These are phyloP conservation scores for Coniella lustricola DNA, from an alignment of 2,329 filamentous ascomycete species.

Conservation along the genomic window DNA sequence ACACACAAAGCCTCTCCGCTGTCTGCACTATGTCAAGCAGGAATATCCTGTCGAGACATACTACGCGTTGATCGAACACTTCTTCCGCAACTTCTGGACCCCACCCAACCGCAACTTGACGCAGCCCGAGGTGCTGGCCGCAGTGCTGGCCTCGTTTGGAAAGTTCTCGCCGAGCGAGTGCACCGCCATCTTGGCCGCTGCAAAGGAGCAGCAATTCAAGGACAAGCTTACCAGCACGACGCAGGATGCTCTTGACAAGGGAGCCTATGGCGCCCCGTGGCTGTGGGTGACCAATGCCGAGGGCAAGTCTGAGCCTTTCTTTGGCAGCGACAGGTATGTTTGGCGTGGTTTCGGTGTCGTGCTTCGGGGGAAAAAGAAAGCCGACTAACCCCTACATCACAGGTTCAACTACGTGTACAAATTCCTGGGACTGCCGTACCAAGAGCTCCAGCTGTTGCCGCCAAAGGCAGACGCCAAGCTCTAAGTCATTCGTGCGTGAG, in stretches of 20 bases:
- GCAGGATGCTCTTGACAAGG: conserved; percentile 51
- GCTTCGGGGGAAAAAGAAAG: neutral
- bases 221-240: conserved; percentile 46
- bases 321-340: conserved; percentile 62
- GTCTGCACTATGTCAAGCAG: conserved; percentile 60
- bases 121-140: conserved; percentile 45
- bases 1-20: conserved; percentile 53
- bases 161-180: conserved; percentile 48
- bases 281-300: conserved; percentile 55
- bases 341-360: conserved; percentile 15
- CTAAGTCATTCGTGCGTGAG: conserved; percentile 14
- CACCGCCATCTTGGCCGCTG: conserved; percentile 45
- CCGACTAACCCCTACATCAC: neutral
- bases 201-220: conserved; percentile 37
- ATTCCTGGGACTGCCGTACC: conserved; percentile 55
- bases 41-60: conserved; percentile 42
- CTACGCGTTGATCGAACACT: conserved; percentile 43
- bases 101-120: conserved; percentile 51
- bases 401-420: conserved; percentile 64
- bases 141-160: conserved; percentile 27
- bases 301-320: conserved; percentile 61
- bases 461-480: conserved; percentile 28
- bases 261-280: conserved; percentile 75
- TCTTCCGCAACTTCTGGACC: conserved; percentile 59
- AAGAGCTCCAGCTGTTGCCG: conserved; percentile 41